Conservation (phyloP, 495 filamentous ascomycete species). For the Aspergillus mulundensis region DNA sequence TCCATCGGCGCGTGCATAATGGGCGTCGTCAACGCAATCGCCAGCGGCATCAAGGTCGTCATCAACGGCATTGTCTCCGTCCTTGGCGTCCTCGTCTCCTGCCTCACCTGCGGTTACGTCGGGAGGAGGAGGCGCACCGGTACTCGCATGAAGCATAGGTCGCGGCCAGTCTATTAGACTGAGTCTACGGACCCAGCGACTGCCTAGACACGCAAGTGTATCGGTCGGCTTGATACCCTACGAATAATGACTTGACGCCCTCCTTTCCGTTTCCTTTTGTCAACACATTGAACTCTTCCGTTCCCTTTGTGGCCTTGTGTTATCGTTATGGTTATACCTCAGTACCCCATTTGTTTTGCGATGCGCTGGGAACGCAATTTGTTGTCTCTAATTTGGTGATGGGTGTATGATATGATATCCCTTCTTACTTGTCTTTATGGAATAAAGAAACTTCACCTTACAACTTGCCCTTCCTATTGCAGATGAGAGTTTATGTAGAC, state of each 20-base stretch:
- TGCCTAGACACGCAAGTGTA: not conserved
- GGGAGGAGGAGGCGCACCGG: conserved; percentile 35
- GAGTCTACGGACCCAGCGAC: not conserved
- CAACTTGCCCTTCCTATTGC: not conserved
- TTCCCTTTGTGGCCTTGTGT: not conserved
- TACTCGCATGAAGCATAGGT: conserved; percentile 23
- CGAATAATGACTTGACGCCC: not conserved
- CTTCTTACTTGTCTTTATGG: not conserved
- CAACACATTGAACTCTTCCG: not conserved
- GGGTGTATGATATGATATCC: conserved; percentile 5
- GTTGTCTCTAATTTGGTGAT: not conserved
- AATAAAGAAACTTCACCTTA: not conserved
- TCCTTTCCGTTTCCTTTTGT: not conserved
- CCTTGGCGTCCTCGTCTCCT: conserved; percentile 81
- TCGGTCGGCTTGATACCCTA: not conserved
- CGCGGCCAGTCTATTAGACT: conserved; percentile 4
- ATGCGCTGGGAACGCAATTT: not conserved
- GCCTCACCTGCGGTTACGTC: conserved; percentile 72
- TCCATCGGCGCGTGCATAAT: conserved; percentile 82
- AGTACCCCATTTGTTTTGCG: conserved; percentile 1
- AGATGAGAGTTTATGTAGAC: too few species aligned
- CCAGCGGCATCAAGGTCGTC: conserved; percentile 69
- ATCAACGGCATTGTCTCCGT: conserved; percentile 75
- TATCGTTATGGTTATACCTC: not conserved
- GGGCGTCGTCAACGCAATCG: conserved; percentile 79